Evolutionary conservation across 1,284 basidiomycete species (phyloP).

Genomic region (Cutaneotrichosporon sp.): DNA sequence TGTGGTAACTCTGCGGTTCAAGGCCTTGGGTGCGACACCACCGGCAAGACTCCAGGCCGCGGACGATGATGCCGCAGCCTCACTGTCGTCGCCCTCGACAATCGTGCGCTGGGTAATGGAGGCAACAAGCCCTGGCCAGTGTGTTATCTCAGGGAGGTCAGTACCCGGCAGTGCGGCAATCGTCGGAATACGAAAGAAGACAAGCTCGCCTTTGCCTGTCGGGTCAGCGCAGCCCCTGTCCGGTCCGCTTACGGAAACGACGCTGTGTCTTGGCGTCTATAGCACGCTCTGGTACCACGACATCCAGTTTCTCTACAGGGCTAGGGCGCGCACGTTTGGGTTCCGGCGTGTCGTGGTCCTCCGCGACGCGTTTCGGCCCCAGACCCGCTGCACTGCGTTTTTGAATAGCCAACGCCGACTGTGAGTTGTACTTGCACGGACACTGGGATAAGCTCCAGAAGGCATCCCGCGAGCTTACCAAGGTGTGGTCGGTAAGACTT

Average conservation of each 20-base stretch:
- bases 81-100: background rate
- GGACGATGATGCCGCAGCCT: conserved; percentile 13
- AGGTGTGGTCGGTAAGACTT: conserved; percentile 26
- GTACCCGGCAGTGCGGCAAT: conserved; percentile 20
- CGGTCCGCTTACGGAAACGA: conserved; percentile 11
- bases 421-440: conserved; percentile 29
- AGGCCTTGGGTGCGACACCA: conserved; percentile 8
- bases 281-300: conserved; percentile 10
- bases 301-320: background rate
- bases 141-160: conserved; percentile 28
- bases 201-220: conserved; percentile 37
- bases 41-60: conserved; percentile 18
- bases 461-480: conserved; percentile 8
- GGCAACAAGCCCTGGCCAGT: conserved; percentile 40
- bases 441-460: conserved; percentile 22
- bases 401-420: background rate
- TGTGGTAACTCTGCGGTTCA: background rate
- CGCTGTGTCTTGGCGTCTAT: conserved; percentile 16
- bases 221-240: background rate
- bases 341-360: background rate
- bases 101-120: conserved; percentile 1
- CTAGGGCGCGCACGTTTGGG: background rate
- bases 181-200: conserved; percentile 33
- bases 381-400: conserved; percentile 5
- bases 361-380: conserved; percentile 6